Conservation (phyloP, 2,329 filamentous ascomycete genomes). For the Sclerotinia glacialis region DNA sequence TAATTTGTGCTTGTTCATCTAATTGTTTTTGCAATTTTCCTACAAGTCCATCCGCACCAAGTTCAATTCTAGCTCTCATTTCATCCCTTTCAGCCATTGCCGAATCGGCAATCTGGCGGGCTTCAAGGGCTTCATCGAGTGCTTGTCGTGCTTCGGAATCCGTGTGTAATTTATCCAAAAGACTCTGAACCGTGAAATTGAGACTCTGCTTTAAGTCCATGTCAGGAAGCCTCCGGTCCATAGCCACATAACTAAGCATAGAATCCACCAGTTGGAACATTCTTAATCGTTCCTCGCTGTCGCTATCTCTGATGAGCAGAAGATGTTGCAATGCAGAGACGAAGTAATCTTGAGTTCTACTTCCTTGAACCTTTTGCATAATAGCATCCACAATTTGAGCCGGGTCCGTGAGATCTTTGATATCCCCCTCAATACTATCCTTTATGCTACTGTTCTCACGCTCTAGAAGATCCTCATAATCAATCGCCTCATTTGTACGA, state of each 20-base stretch:
- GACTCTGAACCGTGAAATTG: conserved; percentile 93
- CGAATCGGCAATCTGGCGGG: conserved; percentile 88
- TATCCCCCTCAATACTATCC: conserved; percentile 64
- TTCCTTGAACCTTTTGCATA: conserved; percentile 76
- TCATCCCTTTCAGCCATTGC: conserved; percentile 96
- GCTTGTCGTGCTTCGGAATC: conserved; percentile 92
- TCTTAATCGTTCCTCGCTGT: conserved; percentile 83
- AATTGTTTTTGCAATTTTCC: conserved; percentile 89
- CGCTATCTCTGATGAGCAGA: conserved; percentile 85
- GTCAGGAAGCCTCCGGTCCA: conserved; percentile 92
- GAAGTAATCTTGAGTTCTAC: conserved; percentile 90
- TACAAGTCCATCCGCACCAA: conserved; percentile 90
- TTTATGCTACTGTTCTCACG: conserved; percentile 86
- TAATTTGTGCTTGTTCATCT: conserved; percentile 88
- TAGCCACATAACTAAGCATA: conserved; percentile 99
- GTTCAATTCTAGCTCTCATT: conserved; percentile 80
- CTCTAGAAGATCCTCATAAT: conserved; percentile 96
- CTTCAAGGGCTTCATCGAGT: conserved; percentile 85
- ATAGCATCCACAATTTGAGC: conserved; percentile 93
- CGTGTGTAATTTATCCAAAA: conserved; percentile 93
- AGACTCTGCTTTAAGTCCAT: conserved; percentile 98
- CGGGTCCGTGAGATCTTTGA: conserved; percentile 90
- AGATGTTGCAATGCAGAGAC: conserved; percentile 93
- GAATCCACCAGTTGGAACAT: conserved; percentile 98
- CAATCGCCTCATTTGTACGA: conserved; percentile 90